A percentile compares a stretch with the other conserved stretches of the same genome.
These are phyloP conservation scores for Podaxis sp. DNA, from an alignment of 768 basidiomycete species.

Conservation along the genomic window DNA sequence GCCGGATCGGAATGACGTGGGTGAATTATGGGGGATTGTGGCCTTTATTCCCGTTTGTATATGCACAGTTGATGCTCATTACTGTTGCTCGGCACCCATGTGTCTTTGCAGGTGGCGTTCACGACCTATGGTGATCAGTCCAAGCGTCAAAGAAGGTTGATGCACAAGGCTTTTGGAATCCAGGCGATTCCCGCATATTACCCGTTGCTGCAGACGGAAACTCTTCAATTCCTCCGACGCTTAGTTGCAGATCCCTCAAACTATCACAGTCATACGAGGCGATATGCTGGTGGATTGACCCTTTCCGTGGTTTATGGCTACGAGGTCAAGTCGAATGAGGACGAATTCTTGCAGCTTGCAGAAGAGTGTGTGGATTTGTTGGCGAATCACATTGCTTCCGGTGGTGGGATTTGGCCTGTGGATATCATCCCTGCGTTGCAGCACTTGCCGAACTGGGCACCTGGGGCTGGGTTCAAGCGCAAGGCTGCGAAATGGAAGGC, in stretches of 20 bases:
- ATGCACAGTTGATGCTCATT: neutral
- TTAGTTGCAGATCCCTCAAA: slow-evolving; percentile 46
- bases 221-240: slow-evolving; percentile 54
- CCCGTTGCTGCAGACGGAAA: slow-evolving; percentile 56
- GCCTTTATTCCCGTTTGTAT: slow-evolving; percentile 1
- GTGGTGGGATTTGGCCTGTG: slow-evolving; percentile 49
- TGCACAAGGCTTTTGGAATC: slow-evolving; percentile 61
- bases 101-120: slow-evolving; percentile 51
- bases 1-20: neutral
- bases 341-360: slow-evolving; percentile 39
- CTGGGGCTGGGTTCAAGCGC: slow-evolving; percentile 64
- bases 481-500: slow-evolving; percentile 64
- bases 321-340: slow-evolving; percentile 34
- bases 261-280: slow-evolving; percentile 37
- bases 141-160: slow-evolving; percentile 64
- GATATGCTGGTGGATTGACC: slow-evolving; percentile 61
- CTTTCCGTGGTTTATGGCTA: slow-evolving; percentile 66
- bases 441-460: slow-evolving; percentile 63
- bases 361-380: slow-evolving; percentile 44
- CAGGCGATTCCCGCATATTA: slow-evolving; percentile 55
- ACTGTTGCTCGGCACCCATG: slow-evolving; percentile 8
- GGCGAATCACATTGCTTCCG: slow-evolving; percentile 39
- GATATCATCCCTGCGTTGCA: slow-evolving; percentile 51
- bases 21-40: slow-evolving; percentile 10
- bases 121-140: slow-evolving; percentile 63